Conservation (phyloP, 2,329 filamentous ascomycete species). For the Arthrobotrys iridis region DNA sequence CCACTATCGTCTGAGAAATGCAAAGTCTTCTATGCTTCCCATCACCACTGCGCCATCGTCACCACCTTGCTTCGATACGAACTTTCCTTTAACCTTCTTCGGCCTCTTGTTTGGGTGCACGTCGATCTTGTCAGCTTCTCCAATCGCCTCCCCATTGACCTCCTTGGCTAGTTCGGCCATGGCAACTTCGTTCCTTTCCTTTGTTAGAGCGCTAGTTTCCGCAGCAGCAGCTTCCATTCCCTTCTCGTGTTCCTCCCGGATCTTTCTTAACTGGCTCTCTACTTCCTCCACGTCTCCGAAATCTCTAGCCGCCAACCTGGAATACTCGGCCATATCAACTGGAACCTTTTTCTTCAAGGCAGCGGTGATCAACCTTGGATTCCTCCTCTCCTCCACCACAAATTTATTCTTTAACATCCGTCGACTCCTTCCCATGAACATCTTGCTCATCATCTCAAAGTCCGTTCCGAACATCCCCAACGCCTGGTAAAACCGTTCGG, state of each 20-base stretch:
- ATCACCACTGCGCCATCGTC: conserved; percentile 47
- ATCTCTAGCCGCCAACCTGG: conserved; percentile 58
- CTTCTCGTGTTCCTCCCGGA: conserved; percentile 59
- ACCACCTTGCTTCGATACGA: conserved; percentile 57
- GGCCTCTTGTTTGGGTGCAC: conserved; percentile 47
- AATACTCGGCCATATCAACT: conserved; percentile 60
- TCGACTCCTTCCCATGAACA: conserved; percentile 77
- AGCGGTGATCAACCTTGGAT: conserved; percentile 72
- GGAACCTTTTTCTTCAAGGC: conserved; percentile 67
- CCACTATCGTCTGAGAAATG: conserved; percentile 54
- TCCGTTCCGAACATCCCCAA: conserved; percentile 82
- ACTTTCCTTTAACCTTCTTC: conserved; percentile 59
- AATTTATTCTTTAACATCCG: conserved; percentile 84
- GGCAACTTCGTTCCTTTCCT: conserved; percentile 58
- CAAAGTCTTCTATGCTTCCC: conserved; percentile 54
- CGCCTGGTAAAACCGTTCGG: conserved; percentile 78
- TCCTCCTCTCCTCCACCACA: conserved; percentile 77
- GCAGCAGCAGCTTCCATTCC: conserved; percentile 57
- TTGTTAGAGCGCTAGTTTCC: conserved; percentile 58
- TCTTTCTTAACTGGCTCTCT: conserved; percentile 59
- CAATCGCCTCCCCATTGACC: conserved; percentile 43
- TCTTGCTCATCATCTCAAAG: conserved; percentile 79
- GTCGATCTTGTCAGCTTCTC: conserved; percentile 57
- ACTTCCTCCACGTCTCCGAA: conserved; percentile 60
- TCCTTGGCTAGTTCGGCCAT: conserved; percentile 56